A percentile compares a stretch with the other conserved stretches of the same genome.
These are phyloP conservation scores for Fusarium chlamydosporum DNA, from an alignment of 2,329 filamentous ascomycete species.

Conservation along the genomic window DNA sequence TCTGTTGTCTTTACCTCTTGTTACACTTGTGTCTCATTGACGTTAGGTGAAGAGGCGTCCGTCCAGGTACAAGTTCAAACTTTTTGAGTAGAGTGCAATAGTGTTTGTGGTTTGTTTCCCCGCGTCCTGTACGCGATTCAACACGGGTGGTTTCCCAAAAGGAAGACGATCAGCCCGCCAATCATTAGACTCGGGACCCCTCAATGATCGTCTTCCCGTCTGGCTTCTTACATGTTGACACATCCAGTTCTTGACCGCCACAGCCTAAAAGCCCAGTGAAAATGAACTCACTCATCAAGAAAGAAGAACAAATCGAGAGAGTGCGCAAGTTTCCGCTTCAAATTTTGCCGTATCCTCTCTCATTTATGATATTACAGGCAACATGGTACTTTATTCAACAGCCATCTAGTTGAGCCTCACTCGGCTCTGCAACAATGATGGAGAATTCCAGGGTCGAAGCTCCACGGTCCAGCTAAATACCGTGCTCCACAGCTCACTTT, in stretches of 20 bases:
- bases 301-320: background rate
- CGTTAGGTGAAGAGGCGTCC: no score
- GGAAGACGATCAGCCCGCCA: conserved; percentile 12
- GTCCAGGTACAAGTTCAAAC: no score
- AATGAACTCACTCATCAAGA: conserved; percentile 7
- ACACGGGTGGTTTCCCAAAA: conserved; percentile 2
- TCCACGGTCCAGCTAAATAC: conserved; percentile 28
- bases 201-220: background rate
- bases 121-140: conserved; percentile 18
- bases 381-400: background rate
- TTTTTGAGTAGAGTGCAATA: no score
- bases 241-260: conserved; percentile 5
- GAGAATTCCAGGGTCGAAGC: conserved; percentile 31
- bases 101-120: conserved; percentile 22
- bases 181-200: conserved; percentile 14
- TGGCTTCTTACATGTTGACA: background rate
- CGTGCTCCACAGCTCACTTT: conserved; percentile 19
- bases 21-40: conserved; percentile 1
- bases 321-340: background rate
- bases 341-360: background rate
- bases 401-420: conserved; percentile 28
- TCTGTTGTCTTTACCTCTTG: background rate
- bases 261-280: background rate
- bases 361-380: background rate
- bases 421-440: conserved; percentile 27